Evolutionary conservation across 106 monocot species (phyloP).

Genomic region (Alisma plantagoaquatica): DNA sequence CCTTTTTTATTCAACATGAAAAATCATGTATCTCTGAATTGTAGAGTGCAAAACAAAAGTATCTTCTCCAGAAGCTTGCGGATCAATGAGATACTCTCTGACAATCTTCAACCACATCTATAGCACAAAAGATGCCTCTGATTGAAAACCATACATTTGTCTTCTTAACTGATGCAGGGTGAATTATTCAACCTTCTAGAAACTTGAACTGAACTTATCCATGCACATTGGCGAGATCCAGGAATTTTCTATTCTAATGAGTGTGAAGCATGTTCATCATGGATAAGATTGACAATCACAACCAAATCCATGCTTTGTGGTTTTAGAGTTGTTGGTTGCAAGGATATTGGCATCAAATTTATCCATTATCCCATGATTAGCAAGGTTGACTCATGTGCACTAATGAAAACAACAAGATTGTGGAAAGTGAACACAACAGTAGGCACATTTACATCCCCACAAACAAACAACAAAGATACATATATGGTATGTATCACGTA

Average conservation of each 20-base stretch:
- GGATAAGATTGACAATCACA: conserved; percentile 15
- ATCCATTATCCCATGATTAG: conserved; percentile 91
- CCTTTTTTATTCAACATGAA: too few relatives aligned
- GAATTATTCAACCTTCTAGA: conserved; percentile 18
- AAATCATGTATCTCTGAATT: conserved; percentile 99
- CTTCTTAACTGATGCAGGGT: conserved; percentile 21
- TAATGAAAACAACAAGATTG: conserved; percentile 86
- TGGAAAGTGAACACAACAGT: conserved; percentile 19
- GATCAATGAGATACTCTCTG: conserved; percentile 45
- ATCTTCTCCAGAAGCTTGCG: conserved; percentile 63
- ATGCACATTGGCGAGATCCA: conserved; percentile 31
- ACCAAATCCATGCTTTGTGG: conserved; percentile 28
- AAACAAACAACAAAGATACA: conserved; percentile 1
- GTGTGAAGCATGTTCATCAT: conserved; percentile 37
- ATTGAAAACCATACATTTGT: conserved; percentile 26
- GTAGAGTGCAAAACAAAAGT: conserved; percentile 92
- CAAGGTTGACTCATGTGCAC: conserved; percentile 87
- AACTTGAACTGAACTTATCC: conserved; percentile 29
- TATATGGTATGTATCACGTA: conserved; percentile 18
- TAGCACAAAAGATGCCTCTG: conserved; percentile 52
- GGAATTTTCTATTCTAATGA: conserved; percentile 55
- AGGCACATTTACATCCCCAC: not conserved
- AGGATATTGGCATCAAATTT: conserved; percentile 41
- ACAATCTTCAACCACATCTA: conserved; percentile 86
- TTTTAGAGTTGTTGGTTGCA: conserved; percentile 25